These are phyloP conservation scores for Steccherinum ochraceum DNA, from an alignment of 768 basidiomycete species.

Conservation along the genomic window DNA sequence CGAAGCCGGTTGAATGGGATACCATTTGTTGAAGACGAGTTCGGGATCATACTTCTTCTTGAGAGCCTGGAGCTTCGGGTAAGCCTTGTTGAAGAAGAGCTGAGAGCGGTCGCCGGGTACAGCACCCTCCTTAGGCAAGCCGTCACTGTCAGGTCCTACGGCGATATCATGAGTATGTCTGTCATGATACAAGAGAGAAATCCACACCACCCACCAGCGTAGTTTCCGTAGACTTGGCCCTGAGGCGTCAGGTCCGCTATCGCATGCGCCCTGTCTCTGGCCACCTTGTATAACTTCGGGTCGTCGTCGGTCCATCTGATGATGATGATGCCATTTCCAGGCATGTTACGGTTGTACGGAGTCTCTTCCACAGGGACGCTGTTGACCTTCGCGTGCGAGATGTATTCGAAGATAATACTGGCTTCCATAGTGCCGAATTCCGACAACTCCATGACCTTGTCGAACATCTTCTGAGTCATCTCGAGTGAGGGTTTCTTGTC, in stretches of 20 bases:
- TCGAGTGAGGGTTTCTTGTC: conserved; percentile 19
- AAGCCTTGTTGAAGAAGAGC: conserved; percentile 30
- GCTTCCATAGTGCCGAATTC: conserved; percentile 18
- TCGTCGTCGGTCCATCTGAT: conserved; percentile 30
- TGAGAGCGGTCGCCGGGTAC: conserved; percentile 11
- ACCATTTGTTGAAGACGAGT: conserved; percentile 29
- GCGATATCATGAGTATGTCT: neutral
- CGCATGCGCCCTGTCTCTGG: conserved; percentile 16
- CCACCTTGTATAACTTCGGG: conserved; percentile 25
- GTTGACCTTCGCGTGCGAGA: conserved; percentile 32
- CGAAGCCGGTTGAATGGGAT: conserved; percentile 19
- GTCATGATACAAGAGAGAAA: too few species aligned
- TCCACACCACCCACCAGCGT: too few species aligned
- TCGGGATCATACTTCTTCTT: conserved; percentile 31
- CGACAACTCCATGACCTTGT: conserved; percentile 22
- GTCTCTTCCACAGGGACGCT: conserved; percentile 24
- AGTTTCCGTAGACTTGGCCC: conserved; percentile 39
- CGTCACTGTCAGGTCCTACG: conserved; percentile 14
- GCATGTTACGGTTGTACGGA: conserved; percentile 34
- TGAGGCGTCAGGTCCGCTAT: conserved; percentile 21
- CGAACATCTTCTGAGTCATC: conserved; percentile 20
- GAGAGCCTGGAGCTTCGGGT: conserved; percentile 29
- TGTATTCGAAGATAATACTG: conserved; percentile 43
- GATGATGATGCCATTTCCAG: conserved; percentile 28
- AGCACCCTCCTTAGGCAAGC: conserved; percentile 7